phyloP scores from a whole-genome alignment of 73 alveolate species.

The Durusdinium trenchii region DNA sequence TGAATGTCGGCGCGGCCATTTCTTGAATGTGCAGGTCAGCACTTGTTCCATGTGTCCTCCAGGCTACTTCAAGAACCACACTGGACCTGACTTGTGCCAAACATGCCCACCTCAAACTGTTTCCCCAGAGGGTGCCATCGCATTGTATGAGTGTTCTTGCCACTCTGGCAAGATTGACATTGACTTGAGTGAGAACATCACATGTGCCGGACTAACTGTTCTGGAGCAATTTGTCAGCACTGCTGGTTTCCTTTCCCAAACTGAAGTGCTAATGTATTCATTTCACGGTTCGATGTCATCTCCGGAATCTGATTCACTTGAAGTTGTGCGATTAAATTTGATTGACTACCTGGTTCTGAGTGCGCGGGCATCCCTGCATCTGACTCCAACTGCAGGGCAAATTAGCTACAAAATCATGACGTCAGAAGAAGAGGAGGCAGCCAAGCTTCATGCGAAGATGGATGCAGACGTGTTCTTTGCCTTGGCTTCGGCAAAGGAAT shows the following conservation, averaged over 20 bases:
- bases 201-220: background rate
- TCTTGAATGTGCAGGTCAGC: too few relatives aligned
- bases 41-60: background rate
- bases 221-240: background rate
- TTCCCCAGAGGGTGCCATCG: background rate
- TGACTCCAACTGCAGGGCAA: background rate
- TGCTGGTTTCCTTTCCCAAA: background rate
- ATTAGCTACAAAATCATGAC: background rate
- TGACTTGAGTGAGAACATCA: background rate
- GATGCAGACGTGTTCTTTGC: background rate
- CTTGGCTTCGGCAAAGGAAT: background rate
- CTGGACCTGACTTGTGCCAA: background rate
- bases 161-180: background rate
- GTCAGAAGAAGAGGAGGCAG: conserved; percentile 20
- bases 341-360: background rate
- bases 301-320: background rate
- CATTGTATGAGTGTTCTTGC: background rate
- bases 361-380: background rate
- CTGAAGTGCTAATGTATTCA: background rate
- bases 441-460: background rate
- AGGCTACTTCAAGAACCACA: background rate
- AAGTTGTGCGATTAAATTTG: background rate
- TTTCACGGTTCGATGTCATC: background rate
- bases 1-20: background rate
- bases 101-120: background rate